phyloP scores from a whole-genome alignment of 208 protist species.

The Kentomonas sorsogonicus region DNA sequence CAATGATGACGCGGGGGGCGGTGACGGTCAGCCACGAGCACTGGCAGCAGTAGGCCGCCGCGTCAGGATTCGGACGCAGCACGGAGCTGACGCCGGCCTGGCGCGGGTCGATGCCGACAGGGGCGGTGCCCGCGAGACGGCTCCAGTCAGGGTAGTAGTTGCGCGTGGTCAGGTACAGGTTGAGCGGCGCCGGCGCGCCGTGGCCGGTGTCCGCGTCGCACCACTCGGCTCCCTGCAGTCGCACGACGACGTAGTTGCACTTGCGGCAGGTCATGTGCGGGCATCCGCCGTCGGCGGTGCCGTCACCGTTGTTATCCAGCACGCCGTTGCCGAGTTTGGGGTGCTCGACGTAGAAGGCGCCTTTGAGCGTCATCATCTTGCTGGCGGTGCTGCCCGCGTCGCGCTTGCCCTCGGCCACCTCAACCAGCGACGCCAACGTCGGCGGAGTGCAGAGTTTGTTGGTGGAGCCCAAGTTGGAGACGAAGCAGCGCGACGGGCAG shows the following conservation, averaged over 20 bases:
- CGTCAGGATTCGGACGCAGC: slow-evolving; percentile 18
- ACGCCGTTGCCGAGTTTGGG: slow-evolving; percentile 60
- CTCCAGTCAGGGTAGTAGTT: slow-evolving; percentile 89
- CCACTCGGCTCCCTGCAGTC: slow-evolving; percentile 75
- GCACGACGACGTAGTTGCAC: slow-evolving; percentile 75
- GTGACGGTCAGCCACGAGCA: slow-evolving; percentile 79
- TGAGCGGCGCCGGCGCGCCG: slow-evolving; percentile 37
- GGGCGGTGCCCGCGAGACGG: slow-evolving; percentile 41
- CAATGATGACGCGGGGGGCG: slow-evolving; percentile 30
- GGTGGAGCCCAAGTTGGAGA: slow-evolving; percentile 46
- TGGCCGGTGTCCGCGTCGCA: slow-evolving; percentile 35
- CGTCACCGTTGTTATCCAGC: slow-evolving; percentile 34
- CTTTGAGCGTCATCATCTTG: slow-evolving; percentile 36
- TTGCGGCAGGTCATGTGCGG: slow-evolving; percentile 55
- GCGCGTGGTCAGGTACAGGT: slow-evolving; percentile 79
- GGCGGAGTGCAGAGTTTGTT: slow-evolving; percentile 21
- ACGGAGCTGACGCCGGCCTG: slow-evolving; percentile 18
- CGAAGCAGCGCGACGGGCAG: slow-evolving; percentile 50
- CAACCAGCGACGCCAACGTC: slow-evolving; percentile 26
- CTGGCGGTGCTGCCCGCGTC: slow-evolving; percentile 9
- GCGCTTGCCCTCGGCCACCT: slow-evolving; percentile 28
- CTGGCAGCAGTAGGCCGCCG: slow-evolving; percentile 84
- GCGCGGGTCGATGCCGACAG: slow-evolving; percentile 34
- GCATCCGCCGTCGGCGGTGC: slow-evolving; percentile 45
- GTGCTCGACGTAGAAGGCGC: slow-evolving; percentile 56